Conservation (phyloP, 108 stramenopile genomes). For the Nannochloropsis granulata region DNA sequence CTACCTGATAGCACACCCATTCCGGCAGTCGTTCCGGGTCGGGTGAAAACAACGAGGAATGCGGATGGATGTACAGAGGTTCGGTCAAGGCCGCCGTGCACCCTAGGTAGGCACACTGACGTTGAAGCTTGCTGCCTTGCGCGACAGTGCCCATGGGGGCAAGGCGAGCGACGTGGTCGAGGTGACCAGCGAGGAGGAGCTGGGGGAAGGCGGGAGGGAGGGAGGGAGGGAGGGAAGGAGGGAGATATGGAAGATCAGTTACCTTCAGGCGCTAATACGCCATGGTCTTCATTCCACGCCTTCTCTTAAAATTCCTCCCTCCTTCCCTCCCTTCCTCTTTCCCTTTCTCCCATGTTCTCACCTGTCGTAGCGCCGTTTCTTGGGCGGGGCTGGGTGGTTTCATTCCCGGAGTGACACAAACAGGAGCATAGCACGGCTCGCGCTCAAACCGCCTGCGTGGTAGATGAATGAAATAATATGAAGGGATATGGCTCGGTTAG, state of each 20-base stretch:
- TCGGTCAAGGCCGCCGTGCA: constrained; percentile 20
- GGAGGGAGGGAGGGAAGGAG: neutral
- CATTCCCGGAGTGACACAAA: neutral
- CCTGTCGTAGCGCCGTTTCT: neutral
- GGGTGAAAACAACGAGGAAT: constrained; percentile 12
- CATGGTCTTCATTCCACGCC: no score
- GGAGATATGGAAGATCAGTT: neutral
- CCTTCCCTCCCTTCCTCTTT: no score
- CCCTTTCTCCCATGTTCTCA: neutral
- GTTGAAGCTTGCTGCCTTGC: constrained; percentile 5
- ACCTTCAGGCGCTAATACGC: no score
- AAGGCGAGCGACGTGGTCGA: constrained; percentile 19
- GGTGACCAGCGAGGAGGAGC: constrained; percentile 18
- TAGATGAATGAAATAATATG: no score
- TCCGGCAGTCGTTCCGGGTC: constrained; percentile 14
- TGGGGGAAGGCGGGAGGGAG: neutral
- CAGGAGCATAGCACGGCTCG: neutral
- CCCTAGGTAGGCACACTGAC: constrained; percentile 21
- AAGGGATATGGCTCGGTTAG: no score
- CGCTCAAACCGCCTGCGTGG: neutral
- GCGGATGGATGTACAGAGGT: constrained; percentile 27
- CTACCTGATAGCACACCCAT: constrained; percentile 24
- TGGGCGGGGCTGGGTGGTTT: neutral
- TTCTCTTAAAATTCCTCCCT: no score
- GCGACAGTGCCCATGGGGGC: constrained; percentile 25